These are phyloP conservation scores for Inga leiocalycina DNA, from an alignment of 306 rosid genomes.

Conservation along the genomic window DNA sequence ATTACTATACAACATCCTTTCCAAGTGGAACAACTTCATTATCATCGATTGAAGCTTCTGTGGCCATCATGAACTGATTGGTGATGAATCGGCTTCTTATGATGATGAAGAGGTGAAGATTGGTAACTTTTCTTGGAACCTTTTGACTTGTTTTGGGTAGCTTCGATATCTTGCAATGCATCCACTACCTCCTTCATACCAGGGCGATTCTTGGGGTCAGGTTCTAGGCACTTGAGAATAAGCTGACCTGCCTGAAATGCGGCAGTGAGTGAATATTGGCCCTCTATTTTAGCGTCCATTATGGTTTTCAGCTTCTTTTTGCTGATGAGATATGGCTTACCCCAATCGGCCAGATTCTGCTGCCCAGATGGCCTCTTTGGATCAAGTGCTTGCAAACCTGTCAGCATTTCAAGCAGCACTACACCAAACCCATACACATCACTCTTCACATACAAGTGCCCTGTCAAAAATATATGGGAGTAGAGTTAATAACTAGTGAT, in stretches of 20 bases:
- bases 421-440: slow-evolving; percentile 94
- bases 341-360: slow-evolving; percentile 72
- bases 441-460: slow-evolving; percentile 90
- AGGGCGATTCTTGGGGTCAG: slow-evolving; percentile 71
- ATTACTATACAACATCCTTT: not conserved
- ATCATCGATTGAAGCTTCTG: not conserved
- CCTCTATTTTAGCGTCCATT: slow-evolving; percentile 67
- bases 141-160: slow-evolving; percentile 47
- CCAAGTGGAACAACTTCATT: not conserved
- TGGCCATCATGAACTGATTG: not conserved
- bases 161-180: slow-evolving; percentile 57
- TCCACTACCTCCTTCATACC: slow-evolving; percentile 80
- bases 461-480: slow-evolving; percentile 43
- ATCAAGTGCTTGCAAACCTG: slow-evolving; percentile 68
- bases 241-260: slow-evolving; percentile 56
- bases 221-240: slow-evolving; percentile 60
- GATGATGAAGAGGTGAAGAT: not conserved
- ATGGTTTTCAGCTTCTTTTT: slow-evolving; percentile 55
- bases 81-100: not conserved
- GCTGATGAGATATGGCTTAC: slow-evolving; percentile 52
- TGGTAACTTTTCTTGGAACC: slow-evolving; percentile 28
- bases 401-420: slow-evolving; percentile 72
- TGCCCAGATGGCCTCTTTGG: slow-evolving; percentile 54
- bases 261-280: slow-evolving; percentile 76
- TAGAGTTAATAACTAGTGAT: not conserved